Percentiles rank a stretch among this genome's conserved stretches.
These are phyloP conservation scores for Pinus tabuliformis DNA, from an alignment of 75 land plant genomes.

Conservation along the genomic window DNA sequence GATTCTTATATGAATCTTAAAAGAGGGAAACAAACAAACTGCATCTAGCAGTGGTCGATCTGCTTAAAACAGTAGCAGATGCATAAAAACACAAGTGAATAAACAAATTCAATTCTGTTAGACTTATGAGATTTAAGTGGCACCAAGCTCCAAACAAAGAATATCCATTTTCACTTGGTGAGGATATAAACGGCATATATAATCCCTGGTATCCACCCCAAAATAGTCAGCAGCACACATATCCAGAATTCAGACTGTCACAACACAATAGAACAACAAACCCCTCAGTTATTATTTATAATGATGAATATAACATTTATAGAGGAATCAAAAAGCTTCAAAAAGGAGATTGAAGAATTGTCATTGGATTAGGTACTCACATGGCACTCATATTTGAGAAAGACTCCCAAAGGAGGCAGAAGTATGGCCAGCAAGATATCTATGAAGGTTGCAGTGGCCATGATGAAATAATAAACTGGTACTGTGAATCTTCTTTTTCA, in stretches of 20 bases:
- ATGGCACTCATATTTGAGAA: constrained; percentile 24
- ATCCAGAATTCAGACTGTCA: constrained; percentile 48
- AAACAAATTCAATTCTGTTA: too few relatives aligned
- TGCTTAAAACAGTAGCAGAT: too few relatives aligned
- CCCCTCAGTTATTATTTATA: too few relatives aligned
- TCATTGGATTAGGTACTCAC: not conserved
- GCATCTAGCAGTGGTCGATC: too few relatives aligned
- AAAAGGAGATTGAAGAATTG: not conserved
- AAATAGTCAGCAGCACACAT: constrained; percentile 32
- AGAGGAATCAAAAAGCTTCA: not conserved
- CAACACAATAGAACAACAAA: not conserved
- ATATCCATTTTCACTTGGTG: constrained; percentile 8
- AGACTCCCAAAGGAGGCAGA: constrained; percentile 37
- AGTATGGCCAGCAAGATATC: constrained; percentile 30
- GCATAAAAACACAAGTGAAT: too few relatives aligned
- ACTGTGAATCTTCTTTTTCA: not conserved
- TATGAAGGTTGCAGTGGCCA: constrained; percentile 1
- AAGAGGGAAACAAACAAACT: too few relatives aligned
- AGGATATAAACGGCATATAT: constrained; percentile 43
- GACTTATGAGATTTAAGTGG: too few relatives aligned
- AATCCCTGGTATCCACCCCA: constrained; percentile 49
- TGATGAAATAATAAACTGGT: not conserved
- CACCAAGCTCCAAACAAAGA: too few relatives aligned
- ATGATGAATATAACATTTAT: too few relatives aligned
- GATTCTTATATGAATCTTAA: too few relatives aligned